Base-by-base conservation (phyloP, 805 yeast species). In the Metschnikowia kunwiensis region DNA sequence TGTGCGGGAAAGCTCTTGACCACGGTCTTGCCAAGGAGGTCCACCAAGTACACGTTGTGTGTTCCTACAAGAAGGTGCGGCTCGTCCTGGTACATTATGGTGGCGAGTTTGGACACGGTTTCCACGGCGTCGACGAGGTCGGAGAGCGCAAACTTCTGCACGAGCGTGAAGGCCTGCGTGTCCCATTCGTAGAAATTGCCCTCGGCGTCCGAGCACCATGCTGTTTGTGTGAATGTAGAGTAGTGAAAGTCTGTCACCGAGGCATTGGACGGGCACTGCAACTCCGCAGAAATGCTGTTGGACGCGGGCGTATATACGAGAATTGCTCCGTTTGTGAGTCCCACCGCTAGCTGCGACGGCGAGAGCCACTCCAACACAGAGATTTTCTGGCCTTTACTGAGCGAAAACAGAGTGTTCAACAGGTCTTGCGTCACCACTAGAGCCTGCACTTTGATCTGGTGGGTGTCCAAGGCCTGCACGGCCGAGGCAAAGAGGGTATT, bases 1-100 rank as follows among this genome's bases (percentile, higher is more conserved):
- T 86, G 94, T 18, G 91, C 94, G 2, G 94, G 87, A 54, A 76
- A 78, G 1, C 79, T 70, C 47, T 65, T 68, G 12, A 72, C 58
- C 2, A 77, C 60, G 34, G 61, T 59, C 26, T 52, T 55, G 42
- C 66, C 19, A 43, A 54, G 38, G 5, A 59, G 49, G 49, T 78
- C 77, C 16, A 79, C 58, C 37, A 84, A 57, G 44, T 72, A 72
- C 4, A 85, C 70, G 24, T 80, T 72, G 47, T 86, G 86, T 2
- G 91, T 80, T 2, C 85, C 87, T 10, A 78, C 61, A 38, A 83
- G 66, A 22, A 82, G 51, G 49, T 74, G 75, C 11, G 70, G 65
- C 42, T 54, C 47, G 19, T 55, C 53, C 20, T 61, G 47, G 41
- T 61, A 51, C 27, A 43, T 33, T 11, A 68, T 52, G 9, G 63